phyloP scores from a whole-genome alignment of 2,329 filamentous ascomycete species.

The Onygenales sp. region DNA sequence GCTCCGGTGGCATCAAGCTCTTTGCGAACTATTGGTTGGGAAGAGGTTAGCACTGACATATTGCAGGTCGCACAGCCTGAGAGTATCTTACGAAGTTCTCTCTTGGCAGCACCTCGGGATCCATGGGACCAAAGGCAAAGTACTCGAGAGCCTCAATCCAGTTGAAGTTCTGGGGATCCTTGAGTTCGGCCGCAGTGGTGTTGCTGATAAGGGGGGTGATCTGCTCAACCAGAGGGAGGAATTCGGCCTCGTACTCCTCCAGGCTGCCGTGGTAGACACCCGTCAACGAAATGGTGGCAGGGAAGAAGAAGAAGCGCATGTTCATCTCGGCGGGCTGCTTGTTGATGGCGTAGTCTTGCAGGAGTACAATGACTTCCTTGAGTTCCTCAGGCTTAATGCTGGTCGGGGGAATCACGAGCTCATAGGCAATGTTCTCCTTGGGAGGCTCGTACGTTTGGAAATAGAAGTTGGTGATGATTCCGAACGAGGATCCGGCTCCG shows the following conservation, averaged over 20 bases:
- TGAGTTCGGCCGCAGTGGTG: neutral
- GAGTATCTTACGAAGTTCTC: neutral
- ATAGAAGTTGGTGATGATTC: conserved; percentile 38
- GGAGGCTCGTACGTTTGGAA: conserved; percentile 26
- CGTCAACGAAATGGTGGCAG: conserved; percentile 46
- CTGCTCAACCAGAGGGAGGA: conserved; percentile 1
- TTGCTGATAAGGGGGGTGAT: neutral
- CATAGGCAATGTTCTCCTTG: conserved; percentile 43
- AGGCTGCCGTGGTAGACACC: conserved; percentile 51
- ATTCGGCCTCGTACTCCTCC: conserved; percentile 38
- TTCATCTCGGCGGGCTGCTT: conserved; percentile 48
- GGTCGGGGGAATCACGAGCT: conserved; percentile 39
- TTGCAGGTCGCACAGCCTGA: neutral
- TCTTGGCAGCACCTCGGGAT: neutral
- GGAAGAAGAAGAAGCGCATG: conserved; percentile 44
- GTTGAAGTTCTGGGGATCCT: neutral
- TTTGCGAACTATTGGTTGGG: conserved; percentile 1
- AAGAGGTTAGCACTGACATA: neutral
- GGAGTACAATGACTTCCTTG: conserved; percentile 44
- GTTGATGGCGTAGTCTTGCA: conserved; percentile 44
- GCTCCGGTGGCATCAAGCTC: neutral
- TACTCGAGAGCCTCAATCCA: conserved; percentile 1
- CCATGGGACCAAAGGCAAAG: neutral
- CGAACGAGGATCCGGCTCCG: conserved; percentile 47
- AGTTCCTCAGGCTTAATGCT: conserved; percentile 38